Percentiles rank a stretch among this genome's conserved stretches.
Conservation (phyloP, 2,329 filamentous ascomycete genomes). For the Ustilaginoidea virens region DNA sequence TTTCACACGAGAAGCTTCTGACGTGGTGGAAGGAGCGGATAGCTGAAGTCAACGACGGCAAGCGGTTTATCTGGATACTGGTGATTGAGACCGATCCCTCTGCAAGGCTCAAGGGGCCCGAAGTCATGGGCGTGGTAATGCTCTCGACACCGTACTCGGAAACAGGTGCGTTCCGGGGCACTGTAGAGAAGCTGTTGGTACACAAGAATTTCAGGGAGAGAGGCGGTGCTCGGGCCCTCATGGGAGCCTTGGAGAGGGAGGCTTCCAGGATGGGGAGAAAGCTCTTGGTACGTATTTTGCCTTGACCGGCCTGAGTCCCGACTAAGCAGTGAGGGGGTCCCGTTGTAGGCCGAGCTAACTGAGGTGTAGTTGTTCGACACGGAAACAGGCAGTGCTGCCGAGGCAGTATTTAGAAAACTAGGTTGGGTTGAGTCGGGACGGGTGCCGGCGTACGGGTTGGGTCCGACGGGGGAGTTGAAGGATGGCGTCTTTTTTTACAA, state of each 20-base stretch:
- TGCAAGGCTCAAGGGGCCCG: constrained; percentile 22
- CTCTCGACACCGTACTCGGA: constrained; percentile 34
- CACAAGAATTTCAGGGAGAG: constrained; percentile 31
- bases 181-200: constrained; percentile 43
- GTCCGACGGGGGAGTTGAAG: constrained; percentile 30
- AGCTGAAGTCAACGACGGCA: constrained; percentile 27
- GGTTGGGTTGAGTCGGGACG: constrained; percentile 40
- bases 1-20: constrained; percentile 38
- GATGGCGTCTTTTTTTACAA: constrained; percentile 45
- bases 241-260: constrained; percentile 38
- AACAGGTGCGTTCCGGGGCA: constrained; percentile 38
- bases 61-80: constrained; percentile 37
- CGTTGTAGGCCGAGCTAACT: not conserved
- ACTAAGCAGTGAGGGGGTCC: not conserved
- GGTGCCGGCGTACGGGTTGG: constrained; percentile 37
- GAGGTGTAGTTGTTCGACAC: constrained; percentile 32
- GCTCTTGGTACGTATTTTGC: constrained; percentile 31
- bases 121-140: constrained; percentile 41
- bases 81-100: constrained; percentile 20
- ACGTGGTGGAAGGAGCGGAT: constrained; percentile 40
- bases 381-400: constrained; percentile 34
- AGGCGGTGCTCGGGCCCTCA: constrained; percentile 35
- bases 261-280: constrained; percentile 31
- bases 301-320: no score
- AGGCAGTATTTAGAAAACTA: constrained; percentile 36